Evolutionary conservation across 139 green algal genomes (phyloP).

Genomic region (Dunaliella sp.): DNA sequence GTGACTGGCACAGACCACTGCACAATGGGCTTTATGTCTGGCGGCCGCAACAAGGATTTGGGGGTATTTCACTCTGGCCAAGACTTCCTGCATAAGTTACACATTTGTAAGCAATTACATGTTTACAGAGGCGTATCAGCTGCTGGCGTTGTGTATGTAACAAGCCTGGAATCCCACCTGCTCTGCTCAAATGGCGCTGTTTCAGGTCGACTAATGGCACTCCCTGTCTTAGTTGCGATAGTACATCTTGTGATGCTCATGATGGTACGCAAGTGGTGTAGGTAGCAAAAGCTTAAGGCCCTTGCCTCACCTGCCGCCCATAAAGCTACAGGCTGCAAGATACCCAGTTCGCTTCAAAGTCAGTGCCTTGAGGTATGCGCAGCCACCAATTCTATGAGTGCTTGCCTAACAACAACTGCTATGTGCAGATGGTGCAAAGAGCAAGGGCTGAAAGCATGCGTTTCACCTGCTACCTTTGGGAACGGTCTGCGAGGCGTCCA

Average conservation of each 20-base stretch:
- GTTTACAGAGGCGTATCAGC: not conserved
- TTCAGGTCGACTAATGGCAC: too few relatives aligned
- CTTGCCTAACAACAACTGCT: not conserved
- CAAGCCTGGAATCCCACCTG: too few relatives aligned
- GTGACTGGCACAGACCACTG: too few relatives aligned
- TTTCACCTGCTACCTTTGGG: slow-evolving; percentile 24
- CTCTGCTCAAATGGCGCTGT: too few relatives aligned
- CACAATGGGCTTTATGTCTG: too few relatives aligned
- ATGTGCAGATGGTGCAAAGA: slow-evolving; percentile 18
- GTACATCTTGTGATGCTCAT: not conserved
- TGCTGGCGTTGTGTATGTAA: too few relatives aligned
- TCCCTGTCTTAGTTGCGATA: not conserved
- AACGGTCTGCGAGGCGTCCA: slow-evolving; percentile 43
- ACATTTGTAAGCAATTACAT: not conserved
- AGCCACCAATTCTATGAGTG: not conserved
- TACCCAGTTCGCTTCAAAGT: not conserved
- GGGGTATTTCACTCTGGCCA: too few relatives aligned
- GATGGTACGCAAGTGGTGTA: not conserved
- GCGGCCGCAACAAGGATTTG: too few relatives aligned
- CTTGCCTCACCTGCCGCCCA: not conserved
- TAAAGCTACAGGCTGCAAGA: not conserved
- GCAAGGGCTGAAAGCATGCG: not conserved
- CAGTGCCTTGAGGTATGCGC: not conserved
- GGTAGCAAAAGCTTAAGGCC: not conserved
- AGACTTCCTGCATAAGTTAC: too few relatives aligned